phyloP scores from a whole-genome alignment of 2,329 filamentous ascomycete genomes.

The Talaromyces atroroseus region DNA sequence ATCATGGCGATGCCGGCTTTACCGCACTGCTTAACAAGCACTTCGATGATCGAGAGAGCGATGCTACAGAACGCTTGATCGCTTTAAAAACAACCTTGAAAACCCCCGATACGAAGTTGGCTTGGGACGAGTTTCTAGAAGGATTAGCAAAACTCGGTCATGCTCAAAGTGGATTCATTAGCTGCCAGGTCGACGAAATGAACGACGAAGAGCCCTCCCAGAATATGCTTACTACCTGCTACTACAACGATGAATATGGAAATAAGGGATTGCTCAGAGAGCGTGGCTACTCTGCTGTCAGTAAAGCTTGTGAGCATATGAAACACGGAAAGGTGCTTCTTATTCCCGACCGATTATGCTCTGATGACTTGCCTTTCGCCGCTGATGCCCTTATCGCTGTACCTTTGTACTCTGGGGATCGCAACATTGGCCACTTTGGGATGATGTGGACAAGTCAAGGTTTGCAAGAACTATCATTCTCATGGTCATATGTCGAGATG shows the following conservation, averaged over 20 bases:
- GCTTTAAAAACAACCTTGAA: constrained; percentile 54
- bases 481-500: constrained; percentile 64
- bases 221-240: constrained; percentile 61
- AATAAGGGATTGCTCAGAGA: constrained; percentile 52
- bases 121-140: constrained; percentile 61
- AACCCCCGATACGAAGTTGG: constrained; percentile 51
- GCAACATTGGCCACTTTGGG: constrained; percentile 64
- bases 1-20: constrained; percentile 21
- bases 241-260: constrained; percentile 57
- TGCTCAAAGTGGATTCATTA: constrained; percentile 62
- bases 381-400: constrained; percentile 63
- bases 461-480: constrained; percentile 49
- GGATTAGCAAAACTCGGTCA: constrained; percentile 58
- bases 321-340: constrained; percentile 66
- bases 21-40: constrained; percentile 24
- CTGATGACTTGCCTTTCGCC: constrained; percentile 53
- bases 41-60: constrained; percentile 21
- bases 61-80: constrained; percentile 55
- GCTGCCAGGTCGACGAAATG: constrained; percentile 55
- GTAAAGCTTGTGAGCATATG: constrained; percentile 63
- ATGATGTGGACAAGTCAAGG: constrained; percentile 64
- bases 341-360: constrained; percentile 56
- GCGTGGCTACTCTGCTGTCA: constrained; percentile 60
- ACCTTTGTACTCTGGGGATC: constrained; percentile 57
- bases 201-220: constrained; percentile 58